Percentiles rank a stretch among this genome's conserved stretches.
Evolutionary conservation across 1,284 basidiomycete genomes (phyloP).

Genomic region (Mycosarcoma maydis): DNA sequence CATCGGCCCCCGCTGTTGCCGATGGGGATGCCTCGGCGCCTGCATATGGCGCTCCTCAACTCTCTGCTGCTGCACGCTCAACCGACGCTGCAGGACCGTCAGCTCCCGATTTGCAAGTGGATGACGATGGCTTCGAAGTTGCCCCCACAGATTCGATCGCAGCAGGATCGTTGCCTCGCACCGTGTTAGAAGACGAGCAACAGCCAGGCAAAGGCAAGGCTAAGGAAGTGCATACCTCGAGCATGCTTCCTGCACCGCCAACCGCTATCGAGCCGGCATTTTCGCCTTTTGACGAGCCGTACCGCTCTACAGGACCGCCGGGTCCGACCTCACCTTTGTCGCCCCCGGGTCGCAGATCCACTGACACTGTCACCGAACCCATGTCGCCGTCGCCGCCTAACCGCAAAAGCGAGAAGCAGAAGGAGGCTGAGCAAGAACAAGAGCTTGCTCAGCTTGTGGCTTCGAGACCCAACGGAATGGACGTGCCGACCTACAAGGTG

Average conservation of each 20-base stretch:
- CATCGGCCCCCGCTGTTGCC: conserved; percentile 23
- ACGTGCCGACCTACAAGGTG: conserved; percentile 34
- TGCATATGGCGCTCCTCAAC: conserved; percentile 18
- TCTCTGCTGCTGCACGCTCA: conserved; percentile 2
- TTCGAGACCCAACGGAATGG: conserved; percentile 18
- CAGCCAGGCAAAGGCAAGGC: conserved; percentile 21
- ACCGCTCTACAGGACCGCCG: conserved; percentile 24
- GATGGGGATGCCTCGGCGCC: conserved; percentile 28
- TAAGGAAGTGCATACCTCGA: conserved; percentile 8
- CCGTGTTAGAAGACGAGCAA: not conserved
- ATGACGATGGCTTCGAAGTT: conserved; percentile 54
- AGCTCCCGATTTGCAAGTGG: conserved; percentile 38
- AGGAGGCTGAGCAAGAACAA: conserved; percentile 37
- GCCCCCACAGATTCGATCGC: not conserved
- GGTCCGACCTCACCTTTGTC: not conserved
- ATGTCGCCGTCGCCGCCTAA: no score
- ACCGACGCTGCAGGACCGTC: conserved; percentile 27
- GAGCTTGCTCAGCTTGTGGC: conserved; percentile 32
- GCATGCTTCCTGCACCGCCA: conserved; percentile 41
- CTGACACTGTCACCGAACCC: not conserved
- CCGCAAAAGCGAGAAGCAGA: conserved; percentile 38
- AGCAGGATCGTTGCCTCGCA: not conserved
- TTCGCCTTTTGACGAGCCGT: conserved; percentile 54
- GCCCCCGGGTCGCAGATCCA: conserved; percentile 1
- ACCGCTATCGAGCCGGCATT: conserved; percentile 34